phyloP scores from a whole-genome alignment of 2,329 filamentous ascomycete genomes.

The Aspergillus bombycis region DNA sequence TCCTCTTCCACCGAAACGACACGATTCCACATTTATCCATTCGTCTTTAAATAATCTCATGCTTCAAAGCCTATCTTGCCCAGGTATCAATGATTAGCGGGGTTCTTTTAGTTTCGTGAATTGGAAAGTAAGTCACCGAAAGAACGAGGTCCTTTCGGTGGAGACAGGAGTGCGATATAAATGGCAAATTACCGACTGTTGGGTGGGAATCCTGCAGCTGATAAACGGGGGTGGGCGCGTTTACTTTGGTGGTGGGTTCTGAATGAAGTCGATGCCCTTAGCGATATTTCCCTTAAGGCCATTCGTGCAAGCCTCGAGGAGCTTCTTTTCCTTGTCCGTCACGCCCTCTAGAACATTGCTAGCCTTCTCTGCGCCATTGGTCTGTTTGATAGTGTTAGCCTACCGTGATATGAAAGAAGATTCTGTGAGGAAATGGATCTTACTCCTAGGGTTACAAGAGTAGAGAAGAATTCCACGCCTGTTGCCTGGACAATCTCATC shows the following conservation, averaged over 20 bases:
- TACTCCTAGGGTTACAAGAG: slow-evolving; percentile 93
- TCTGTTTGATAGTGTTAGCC: slow-evolving; percentile 55
- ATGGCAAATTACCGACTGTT: slow-evolving; percentile 26
- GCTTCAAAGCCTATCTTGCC: slow-evolving; percentile 51
- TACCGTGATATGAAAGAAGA: slow-evolving; percentile 4
- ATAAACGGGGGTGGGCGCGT: slow-evolving; percentile 42
- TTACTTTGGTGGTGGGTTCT: slow-evolving; percentile 89
- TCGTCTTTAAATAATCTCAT: slow-evolving; percentile 32
- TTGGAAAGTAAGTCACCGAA: slow-evolving; percentile 19
- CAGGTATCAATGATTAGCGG: slow-evolving; percentile 40
- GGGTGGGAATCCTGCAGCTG: slow-evolving; percentile 18
- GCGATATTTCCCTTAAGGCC: slow-evolving; percentile 90
- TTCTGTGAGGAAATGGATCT: slow-evolving; percentile 39
- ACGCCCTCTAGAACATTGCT: slow-evolving; percentile 75
- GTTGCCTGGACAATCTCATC: slow-evolving; percentile 82
- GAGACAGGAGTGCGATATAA: slow-evolving; percentile 15
- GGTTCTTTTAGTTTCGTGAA: slow-evolving; percentile 29
- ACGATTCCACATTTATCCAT: slow-evolving; percentile 23
- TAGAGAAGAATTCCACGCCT: slow-evolving; percentile 92
- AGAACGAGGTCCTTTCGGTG: slow-evolving; percentile 11
- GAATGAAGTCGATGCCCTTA: slow-evolving; percentile 89
- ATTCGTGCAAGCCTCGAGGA: slow-evolving; percentile 73
- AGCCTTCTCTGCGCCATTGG: slow-evolving; percentile 82
- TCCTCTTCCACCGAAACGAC: slow-evolving; percentile 17
- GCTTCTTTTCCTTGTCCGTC: slow-evolving; percentile 85